These are phyloP conservation scores for Kodamaea kaohsiungensis DNA, from an alignment of 805 yeast species.

Conservation along the genomic window DNA sequence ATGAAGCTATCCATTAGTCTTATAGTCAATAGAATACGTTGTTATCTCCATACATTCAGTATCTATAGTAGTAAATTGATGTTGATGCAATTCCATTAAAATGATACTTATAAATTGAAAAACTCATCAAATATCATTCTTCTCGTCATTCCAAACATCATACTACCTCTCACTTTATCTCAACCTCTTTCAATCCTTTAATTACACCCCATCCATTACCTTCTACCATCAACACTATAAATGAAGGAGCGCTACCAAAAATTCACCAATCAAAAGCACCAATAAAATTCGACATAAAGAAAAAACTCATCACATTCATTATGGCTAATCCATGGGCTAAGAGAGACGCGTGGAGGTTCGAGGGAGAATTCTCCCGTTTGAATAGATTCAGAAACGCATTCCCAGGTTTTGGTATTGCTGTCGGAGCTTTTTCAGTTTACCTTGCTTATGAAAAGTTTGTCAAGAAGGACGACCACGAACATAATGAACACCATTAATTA, in stretches of 20 bases:
- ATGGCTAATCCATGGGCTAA: conserved; percentile 32
- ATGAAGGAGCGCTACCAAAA: background rate
- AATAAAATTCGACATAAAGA: conserved; percentile 7
- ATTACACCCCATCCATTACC: too few species aligned
- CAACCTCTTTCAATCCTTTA: too few species aligned
- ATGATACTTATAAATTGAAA: too few species aligned
- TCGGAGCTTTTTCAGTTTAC: conserved; percentile 70
- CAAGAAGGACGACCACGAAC: conserved; percentile 33
- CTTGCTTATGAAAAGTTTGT: conserved; percentile 60
- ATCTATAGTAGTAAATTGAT: too few species aligned
- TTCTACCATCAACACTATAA: background rate
- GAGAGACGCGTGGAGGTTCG: conserved; percentile 91
- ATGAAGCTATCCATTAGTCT: too few species aligned
- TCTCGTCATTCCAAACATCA: too few species aligned
- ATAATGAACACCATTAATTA: conserved; percentile 15
- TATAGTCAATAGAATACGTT: too few species aligned
- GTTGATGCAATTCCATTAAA: too few species aligned
- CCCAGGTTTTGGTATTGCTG: conserved; percentile 81
- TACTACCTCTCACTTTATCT: too few species aligned
- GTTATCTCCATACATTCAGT: too few species aligned
- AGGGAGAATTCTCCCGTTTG: conserved; percentile 72
- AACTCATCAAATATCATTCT: too few species aligned
- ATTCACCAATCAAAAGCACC: conserved; percentile 1
- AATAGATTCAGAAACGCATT: conserved; percentile 70
- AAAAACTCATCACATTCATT: conserved; percentile 1